Conservation (phyloP, 768 basidiomycete genomes). For the Mycena belliarum region DNA sequence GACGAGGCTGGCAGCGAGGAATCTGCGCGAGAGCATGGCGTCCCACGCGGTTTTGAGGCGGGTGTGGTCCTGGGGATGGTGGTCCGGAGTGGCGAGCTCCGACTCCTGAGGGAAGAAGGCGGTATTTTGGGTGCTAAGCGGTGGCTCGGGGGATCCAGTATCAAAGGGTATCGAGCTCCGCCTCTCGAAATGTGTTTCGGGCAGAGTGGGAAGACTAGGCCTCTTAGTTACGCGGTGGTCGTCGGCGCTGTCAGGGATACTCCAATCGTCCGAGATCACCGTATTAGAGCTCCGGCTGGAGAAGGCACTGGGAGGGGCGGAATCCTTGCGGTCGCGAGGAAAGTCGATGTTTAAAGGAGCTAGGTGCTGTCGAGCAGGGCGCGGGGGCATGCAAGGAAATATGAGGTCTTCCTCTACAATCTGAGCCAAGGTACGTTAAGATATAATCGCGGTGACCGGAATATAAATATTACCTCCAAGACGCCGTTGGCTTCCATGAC, state of each 20-base stretch:
- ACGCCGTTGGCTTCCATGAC: constrained; percentile 63
- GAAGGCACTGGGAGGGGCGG: constrained; percentile 21
- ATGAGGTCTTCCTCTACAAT: constrained; percentile 74
- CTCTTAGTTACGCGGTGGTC: constrained; percentile 25
- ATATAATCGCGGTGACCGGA: background rate
- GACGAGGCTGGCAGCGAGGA: constrained; percentile 54
- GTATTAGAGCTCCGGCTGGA: constrained; percentile 28
- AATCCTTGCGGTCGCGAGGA: constrained; percentile 21
- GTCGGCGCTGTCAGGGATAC: constrained; percentile 19
- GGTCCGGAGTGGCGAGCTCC: constrained; percentile 16
- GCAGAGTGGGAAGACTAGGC: constrained; percentile 26
- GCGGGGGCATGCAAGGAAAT: constrained; percentile 50
- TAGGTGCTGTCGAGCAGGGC: constrained; percentile 20
- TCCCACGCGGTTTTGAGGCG: constrained; percentile 66
- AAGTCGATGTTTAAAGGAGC: constrained; percentile 23
- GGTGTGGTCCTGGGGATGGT: constrained; percentile 61
- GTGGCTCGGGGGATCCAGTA: constrained; percentile 15
- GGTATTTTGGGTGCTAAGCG: constrained; percentile 17
- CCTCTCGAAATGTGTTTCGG: constrained; percentile 23
- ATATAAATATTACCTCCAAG: constrained; percentile 61
- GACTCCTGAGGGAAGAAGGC: constrained; percentile 14
- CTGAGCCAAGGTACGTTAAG: constrained; percentile 34
- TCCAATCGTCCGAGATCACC: constrained; percentile 26
- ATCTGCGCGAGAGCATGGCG: constrained; percentile 60
- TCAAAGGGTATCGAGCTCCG: constrained; percentile 19